Evolutionary conservation across 768 basidiomycete species (phyloP), one percentile per base, ranked within the genome.

Genomic region (Steccherinum ochraceum): DNA sequence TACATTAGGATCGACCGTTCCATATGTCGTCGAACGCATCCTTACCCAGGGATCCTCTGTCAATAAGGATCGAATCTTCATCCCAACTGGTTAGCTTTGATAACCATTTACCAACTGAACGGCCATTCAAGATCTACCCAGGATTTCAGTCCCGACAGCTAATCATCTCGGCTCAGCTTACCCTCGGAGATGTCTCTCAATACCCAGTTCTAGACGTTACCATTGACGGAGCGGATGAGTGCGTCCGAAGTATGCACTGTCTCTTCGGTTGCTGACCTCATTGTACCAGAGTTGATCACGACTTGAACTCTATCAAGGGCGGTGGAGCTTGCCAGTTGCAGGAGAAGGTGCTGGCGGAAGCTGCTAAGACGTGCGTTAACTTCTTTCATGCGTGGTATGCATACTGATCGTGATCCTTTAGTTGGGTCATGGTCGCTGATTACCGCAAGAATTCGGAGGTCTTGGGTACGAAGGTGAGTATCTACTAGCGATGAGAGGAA

Each of bases 141-240:
- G 90, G 94, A 19, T 98, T 98, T 69, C 96, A 99, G 70, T 93
- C 91, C 13, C 95, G 93, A 64, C 84, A 96, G 62, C 81, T 99
- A 53, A 98, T 99, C 63, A 83, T 97, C 48, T 74, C 76, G 42
- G 82, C 84, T 21, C 79, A 83, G 4, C 73, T 96, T 12, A 79
- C 67, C 25, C 78, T 96, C 3, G 94, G 93, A 26, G 94, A 96
- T 61, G 83, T 93, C 12, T 88, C 93, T 62, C 85, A 93, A 64
- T 93, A 87, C 68, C 84, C 88, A 3, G 72, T 75, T 1, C 86
- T 98, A 49, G 96, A 99, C 61, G 90, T 98, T n/a, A 97, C 94
- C 1, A 82, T 99, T 40, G 96, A 99, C 63, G 95, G 95, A 41
- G 95, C 95, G 2, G 95, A 98, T 56, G 95, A 97, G 91, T 94